A percentile compares a stretch with the other conserved stretches of the same genome.
Evolutionary conservation across 2,329 filamentous ascomycete genomes (phyloP).

Genomic region (Curvularia sp.): DNA sequence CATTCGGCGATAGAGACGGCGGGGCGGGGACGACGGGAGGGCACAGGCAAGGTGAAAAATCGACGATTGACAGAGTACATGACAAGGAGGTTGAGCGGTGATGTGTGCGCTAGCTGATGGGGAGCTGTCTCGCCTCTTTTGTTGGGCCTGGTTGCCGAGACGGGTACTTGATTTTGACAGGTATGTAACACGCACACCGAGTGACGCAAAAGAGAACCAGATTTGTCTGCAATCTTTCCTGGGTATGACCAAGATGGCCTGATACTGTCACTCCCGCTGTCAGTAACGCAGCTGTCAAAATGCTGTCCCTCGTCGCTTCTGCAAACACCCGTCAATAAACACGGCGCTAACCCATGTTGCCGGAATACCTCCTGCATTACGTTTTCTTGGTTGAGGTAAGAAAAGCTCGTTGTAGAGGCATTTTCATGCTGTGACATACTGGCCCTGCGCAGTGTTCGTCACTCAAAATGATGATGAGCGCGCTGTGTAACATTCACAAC

Average conservation of each 20-base stretch:
- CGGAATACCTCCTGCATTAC: constrained; percentile 26
- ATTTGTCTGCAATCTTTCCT: constrained; percentile 19
- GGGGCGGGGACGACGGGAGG: background rate
- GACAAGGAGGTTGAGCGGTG: constrained; percentile 25
- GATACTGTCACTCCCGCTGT: constrained; percentile 42
- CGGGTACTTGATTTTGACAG: constrained; percentile 42
- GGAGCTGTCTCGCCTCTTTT: constrained; percentile 25
- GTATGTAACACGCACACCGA: constrained; percentile 38
- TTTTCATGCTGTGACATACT: constrained; percentile 37
- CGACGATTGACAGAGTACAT: constrained; percentile 27
- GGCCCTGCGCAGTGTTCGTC: constrained; percentile 46
- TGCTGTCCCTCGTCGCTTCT: constrained; percentile 36
- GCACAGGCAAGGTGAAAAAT: constrained; percentile 18
- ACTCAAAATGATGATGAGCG: constrained; percentile 31
- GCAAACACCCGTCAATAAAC: constrained; percentile 33
- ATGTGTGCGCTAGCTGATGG: constrained; percentile 34
- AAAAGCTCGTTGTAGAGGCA: constrained; percentile 31
- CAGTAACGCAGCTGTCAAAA: constrained; percentile 47
- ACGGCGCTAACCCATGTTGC: constrained; percentile 44
- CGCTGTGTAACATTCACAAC: constrained; percentile 37
- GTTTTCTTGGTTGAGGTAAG: constrained; percentile 24
- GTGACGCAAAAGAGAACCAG: constrained; percentile 14
- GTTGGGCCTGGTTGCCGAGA: constrained; percentile 26
- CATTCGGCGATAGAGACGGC: background rate
- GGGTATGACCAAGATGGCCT: constrained; percentile 37